phyloP scores from a whole-genome alignment of 129 eudicot species.

The Apium graveolens region DNA sequence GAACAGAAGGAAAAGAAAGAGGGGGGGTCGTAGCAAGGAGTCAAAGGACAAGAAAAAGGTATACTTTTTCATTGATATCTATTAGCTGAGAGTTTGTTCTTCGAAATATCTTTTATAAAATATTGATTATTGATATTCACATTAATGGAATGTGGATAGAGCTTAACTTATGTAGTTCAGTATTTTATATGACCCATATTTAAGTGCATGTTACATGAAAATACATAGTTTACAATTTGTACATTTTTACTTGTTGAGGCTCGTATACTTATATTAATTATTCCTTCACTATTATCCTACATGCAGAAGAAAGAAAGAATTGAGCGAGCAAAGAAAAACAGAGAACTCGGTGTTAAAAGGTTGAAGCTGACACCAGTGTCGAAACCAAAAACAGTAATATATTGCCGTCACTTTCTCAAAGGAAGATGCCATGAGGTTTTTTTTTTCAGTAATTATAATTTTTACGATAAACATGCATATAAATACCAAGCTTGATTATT shows the following conservation, averaged over 20 bases:
- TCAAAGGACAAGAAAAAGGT: slow-evolving; percentile 60
- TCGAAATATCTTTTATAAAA: not conserved
- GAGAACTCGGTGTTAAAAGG: slow-evolving; percentile 58
- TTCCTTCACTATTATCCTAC: not conserved
- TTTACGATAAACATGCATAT: slow-evolving; percentile 1
- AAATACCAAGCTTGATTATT: not conserved
- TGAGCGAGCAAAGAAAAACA: slow-evolving; percentile 54
- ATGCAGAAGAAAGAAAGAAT: slow-evolving; percentile 53
- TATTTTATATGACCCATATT: not conserved
- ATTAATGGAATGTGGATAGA: not conserved
- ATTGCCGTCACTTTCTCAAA: slow-evolving; percentile 66
- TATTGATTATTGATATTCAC: not conserved
- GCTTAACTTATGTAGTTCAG: not conserved
- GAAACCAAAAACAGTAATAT: slow-evolving; percentile 43
- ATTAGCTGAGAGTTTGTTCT: not conserved
- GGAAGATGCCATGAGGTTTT: slow-evolving; percentile 93
- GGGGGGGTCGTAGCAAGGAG: slow-evolving; percentile 34
- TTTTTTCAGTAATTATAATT: slow-evolving; percentile 4
- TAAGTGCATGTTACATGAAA: not conserved
- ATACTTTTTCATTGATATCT: slow-evolving; percentile 5
- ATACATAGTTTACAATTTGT: not conserved
- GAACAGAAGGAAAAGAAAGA: slow-evolving; percentile 40
- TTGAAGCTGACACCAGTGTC: slow-evolving; percentile 46
- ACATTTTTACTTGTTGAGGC: not conserved
- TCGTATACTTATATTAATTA: not conserved